phyloP scores from a whole-genome alignment of 768 basidiomycete genomes.

The Epithele typhae region DNA sequence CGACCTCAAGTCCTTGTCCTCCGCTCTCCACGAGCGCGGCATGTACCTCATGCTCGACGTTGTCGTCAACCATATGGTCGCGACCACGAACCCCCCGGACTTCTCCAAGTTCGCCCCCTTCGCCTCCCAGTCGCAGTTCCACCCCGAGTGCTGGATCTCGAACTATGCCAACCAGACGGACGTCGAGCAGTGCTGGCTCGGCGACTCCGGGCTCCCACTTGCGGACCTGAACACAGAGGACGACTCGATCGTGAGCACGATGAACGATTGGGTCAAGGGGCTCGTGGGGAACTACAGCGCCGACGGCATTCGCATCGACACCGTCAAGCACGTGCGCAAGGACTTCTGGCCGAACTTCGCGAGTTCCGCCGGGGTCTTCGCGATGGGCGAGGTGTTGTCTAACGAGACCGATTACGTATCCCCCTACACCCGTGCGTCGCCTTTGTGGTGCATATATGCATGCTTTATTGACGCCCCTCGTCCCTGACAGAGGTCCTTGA shows the following conservation, averaged over 20 bases:
- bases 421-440: constrained; percentile 36
- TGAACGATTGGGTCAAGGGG: constrained; percentile 44
- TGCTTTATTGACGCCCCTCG: not conserved
- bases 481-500: constrained; percentile 33
- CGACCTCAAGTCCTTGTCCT: constrained; percentile 46
- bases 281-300: constrained; percentile 44
- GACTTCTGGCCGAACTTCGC: constrained; percentile 54
- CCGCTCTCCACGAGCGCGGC: constrained; percentile 43
- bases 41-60: constrained; percentile 64
- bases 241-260: constrained; percentile 35
- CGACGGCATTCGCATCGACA: constrained; percentile 57
- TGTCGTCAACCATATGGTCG: constrained; percentile 59
- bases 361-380: constrained; percentile 44
- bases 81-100: constrained; percentile 22
- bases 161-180: constrained; percentile 43
- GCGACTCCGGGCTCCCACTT: constrained; percentile 48
- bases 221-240: constrained; percentile 57
- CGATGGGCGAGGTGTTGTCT: constrained; percentile 52
- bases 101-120: constrained; percentile 28
- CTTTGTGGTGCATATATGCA: no score
- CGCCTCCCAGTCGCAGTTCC: constrained; percentile 33
- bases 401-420: constrained; percentile 36
- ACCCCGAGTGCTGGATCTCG: constrained; percentile 36
- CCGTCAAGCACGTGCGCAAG: constrained; percentile 51
- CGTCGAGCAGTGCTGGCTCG: constrained; percentile 59